Percentiles rank a stretch among this genome's conserved stretches.
These are phyloP conservation scores for Tritrichomonas foetus DNA, from an alignment of 208 protist genomes.

Conservation along the genomic window DNA sequence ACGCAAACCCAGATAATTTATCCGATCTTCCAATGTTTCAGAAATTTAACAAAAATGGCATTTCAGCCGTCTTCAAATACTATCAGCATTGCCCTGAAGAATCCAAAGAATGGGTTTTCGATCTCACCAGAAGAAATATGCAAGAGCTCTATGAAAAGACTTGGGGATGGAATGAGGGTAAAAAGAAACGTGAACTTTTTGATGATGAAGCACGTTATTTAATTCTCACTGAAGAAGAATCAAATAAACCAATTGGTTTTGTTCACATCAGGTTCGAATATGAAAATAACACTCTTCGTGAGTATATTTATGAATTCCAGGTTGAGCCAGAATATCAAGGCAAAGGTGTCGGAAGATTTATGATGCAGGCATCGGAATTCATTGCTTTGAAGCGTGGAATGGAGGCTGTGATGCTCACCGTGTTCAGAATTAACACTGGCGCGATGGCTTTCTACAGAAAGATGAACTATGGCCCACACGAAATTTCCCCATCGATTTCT, in stretches of 20 bases:
- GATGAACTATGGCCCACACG: not conserved
- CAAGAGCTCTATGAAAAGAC: not conserved
- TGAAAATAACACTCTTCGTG: not conserved
- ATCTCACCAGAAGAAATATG: not conserved
- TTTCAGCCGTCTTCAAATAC: not conserved
- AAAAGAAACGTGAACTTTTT: not conserved
- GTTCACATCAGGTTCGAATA: not conserved
- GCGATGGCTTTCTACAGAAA: not conserved
- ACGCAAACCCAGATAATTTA: not conserved
- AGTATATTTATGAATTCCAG: not conserved
- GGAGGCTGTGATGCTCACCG: not conserved
- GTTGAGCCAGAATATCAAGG: not conserved
- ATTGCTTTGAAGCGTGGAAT: not conserved
- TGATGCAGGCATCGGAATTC: not conserved
- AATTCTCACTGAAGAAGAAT: not conserved
- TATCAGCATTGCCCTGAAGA: not conserved
- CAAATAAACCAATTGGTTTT: not conserved
- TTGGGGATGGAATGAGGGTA: not conserved
- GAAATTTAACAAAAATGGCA: conserved; percentile 10
- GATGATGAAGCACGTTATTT: not conserved
- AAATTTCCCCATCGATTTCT: not conserved
- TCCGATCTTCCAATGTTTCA: not conserved
- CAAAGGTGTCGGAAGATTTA: not conserved
- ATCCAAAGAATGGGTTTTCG: not conserved
- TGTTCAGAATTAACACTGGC: not conserved